Conservation (phyloP, 768 basidiomycete species). For the Pleurotus tuoliensis region DNA sequence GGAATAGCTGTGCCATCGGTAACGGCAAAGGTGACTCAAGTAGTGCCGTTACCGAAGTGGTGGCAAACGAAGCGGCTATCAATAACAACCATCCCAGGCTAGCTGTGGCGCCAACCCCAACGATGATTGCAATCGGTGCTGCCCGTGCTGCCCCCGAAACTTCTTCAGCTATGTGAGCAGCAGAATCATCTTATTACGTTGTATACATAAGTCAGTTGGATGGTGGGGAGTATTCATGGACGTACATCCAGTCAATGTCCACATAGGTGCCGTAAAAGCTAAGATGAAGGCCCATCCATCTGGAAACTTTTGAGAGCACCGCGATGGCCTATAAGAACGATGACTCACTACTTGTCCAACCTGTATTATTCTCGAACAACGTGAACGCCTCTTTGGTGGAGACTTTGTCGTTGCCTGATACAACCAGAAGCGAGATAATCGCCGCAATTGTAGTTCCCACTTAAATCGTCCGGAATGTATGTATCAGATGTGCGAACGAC, state of each 20-base stretch:
- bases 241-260: constrained; percentile 76
- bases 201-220: neutral
- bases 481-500: constrained; percentile 11
- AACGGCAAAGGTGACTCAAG: constrained; percentile 49
- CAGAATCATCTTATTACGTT: constrained; percentile 57
- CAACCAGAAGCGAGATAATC: constrained; percentile 54
- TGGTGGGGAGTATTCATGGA: constrained; percentile 1
- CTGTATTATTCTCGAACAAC: constrained; percentile 65
- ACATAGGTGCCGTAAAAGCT: constrained; percentile 74
- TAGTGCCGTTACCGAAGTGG: constrained; percentile 47
- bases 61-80: constrained; percentile 65
- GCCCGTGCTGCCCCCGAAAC: constrained; percentile 58
- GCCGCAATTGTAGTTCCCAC: constrained; percentile 65
- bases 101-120: constrained; percentile 58
- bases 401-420: constrained; percentile 53
- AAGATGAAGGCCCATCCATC: constrained; percentile 73
- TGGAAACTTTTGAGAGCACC: constrained; percentile 20
- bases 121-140: constrained; percentile 66
- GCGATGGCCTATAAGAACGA: neutral
- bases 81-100: constrained; percentile 62
- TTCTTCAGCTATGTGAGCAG: constrained; percentile 74
- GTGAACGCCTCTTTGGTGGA: constrained; percentile 69
- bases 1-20: constrained; percentile 70
- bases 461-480: constrained; percentile 17
- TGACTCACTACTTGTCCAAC: constrained; percentile 56